Evolutionary conservation across 106 monocot genomes (phyloP).

Genomic region (Chionographis japonica): DNA sequence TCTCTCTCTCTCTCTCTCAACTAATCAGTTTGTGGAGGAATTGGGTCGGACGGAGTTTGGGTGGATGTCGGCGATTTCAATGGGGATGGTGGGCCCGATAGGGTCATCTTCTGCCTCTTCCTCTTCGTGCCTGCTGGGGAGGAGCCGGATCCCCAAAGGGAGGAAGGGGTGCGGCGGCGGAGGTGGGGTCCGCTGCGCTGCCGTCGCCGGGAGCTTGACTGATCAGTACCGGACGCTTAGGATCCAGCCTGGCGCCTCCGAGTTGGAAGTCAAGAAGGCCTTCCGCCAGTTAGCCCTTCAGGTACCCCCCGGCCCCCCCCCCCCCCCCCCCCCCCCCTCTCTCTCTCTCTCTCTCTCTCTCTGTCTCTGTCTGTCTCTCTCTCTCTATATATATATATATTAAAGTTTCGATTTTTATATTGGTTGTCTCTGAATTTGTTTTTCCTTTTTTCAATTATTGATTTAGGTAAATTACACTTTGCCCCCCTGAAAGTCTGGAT

Average conservation of each 20-base stretch:
- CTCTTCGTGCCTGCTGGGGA: background rate
- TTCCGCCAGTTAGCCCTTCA: conserved; percentile 78
- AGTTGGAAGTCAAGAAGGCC: conserved; percentile 77
- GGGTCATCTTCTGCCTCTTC: background rate
- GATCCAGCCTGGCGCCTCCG: conserved; percentile 70
- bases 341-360: background rate
- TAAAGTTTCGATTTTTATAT: background rate
- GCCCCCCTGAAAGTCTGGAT: no score
- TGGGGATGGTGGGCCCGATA: conserved; percentile 11
- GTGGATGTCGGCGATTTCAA: conserved; percentile 7
- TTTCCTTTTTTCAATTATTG: no score
- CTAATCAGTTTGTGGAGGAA: no score
- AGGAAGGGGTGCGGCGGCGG: background rate
- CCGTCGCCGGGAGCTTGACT: conserved; percentile 15
- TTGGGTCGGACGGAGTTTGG: no score
- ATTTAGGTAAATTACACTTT: no score
- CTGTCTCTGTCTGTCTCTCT: background rate
- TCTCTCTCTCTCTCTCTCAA: no score
- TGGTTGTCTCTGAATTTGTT: background rate
- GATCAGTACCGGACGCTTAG: conserved; percentile 63
- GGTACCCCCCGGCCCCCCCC: conserved; percentile 41
- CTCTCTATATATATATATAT: background rate
- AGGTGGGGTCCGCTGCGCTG: conserved; percentile 1
- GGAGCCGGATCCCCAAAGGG: background rate
- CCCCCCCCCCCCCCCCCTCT: no score